Evolutionary conservation across 495 filamentous ascomycete species (phyloP).

Genomic region (Aspergillus wentii): DNA sequence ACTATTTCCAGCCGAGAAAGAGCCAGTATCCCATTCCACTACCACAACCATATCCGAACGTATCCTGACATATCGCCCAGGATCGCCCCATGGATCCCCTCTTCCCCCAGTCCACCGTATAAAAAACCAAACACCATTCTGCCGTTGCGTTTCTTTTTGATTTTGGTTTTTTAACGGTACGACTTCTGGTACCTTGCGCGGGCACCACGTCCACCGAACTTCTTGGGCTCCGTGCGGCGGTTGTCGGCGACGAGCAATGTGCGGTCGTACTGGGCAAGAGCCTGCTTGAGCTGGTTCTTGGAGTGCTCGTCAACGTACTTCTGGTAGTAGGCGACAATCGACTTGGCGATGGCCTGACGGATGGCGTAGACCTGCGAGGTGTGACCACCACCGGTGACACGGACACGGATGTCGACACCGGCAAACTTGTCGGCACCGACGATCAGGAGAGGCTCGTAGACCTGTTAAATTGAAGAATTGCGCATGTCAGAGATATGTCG

Average conservation of each 20-base stretch:
- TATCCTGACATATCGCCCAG: too few relatives aligned
- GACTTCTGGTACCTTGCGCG: constrained; percentile 95
- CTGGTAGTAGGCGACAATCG: constrained; percentile 99
- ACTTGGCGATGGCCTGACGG: constrained; percentile 98
- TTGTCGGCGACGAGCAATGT: constrained; percentile 97
- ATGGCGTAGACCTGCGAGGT: constrained; percentile 97
- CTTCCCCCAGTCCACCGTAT: constrained; percentile 10
- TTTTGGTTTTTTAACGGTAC: constrained; percentile 53
- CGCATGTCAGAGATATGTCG: constrained; percentile 6
- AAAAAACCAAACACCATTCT: constrained; percentile 15
- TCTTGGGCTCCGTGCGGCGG: constrained; percentile 90
- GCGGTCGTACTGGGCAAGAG: constrained; percentile 89
- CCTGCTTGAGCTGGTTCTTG: constrained; percentile 98
- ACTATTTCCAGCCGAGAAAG: constrained; percentile 23
- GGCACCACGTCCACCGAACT: constrained; percentile 83
- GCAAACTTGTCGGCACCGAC: constrained; percentile 96
- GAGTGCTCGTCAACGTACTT: constrained; percentile 99
- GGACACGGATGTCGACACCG: constrained; percentile 93
- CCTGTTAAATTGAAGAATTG: constrained; percentile 47
- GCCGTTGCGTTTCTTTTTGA: constrained; percentile 14
- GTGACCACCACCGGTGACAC: constrained; percentile 95
- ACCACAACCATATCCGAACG: constrained; percentile 14
- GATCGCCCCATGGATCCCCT: constrained; percentile 8
- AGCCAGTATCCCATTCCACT: constrained; percentile 18
- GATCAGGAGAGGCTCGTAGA: constrained; percentile 97